phyloP scores from a whole-genome alignment of 2,329 filamentous ascomycete genomes.

The Nemania sp. region DNA sequence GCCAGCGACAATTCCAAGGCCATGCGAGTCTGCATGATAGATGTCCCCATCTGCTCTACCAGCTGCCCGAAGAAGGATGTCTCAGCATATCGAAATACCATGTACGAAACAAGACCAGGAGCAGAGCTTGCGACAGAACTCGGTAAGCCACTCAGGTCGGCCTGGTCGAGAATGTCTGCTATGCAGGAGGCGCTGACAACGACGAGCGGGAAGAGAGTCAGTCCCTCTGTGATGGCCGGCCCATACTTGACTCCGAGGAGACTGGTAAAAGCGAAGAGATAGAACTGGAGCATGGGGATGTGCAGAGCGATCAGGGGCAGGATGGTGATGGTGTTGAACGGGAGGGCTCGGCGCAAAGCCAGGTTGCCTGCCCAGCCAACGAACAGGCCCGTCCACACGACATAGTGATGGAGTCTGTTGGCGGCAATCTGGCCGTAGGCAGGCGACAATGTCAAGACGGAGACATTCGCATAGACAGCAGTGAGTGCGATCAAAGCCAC shows the following conservation, averaged over 20 bases:
- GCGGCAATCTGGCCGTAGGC: slow-evolving; percentile 86
- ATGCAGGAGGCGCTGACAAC: slow-evolving; percentile 66
- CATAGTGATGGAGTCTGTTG: slow-evolving; percentile 69
- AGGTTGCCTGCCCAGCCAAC: slow-evolving; percentile 72
- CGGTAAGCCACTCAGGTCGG: slow-evolving; percentile 59
- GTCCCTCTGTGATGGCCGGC: slow-evolving; percentile 71
- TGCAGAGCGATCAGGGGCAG: slow-evolving; percentile 76
- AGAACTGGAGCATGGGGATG: slow-evolving; percentile 72
- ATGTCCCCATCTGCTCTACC: slow-evolving; percentile 59
- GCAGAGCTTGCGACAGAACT: slow-evolving; percentile 63
- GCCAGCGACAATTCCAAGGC: slow-evolving; percentile 72
- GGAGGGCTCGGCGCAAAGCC: slow-evolving; percentile 53
- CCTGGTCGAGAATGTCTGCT: slow-evolving; percentile 65
- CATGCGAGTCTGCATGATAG: slow-evolving; percentile 68
- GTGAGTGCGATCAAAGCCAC: slow-evolving; percentile 56
- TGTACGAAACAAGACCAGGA: slow-evolving; percentile 68
- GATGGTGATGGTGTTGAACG: slow-evolving; percentile 53
- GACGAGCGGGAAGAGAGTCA: slow-evolving; percentile 73
- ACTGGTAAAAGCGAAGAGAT: slow-evolving; percentile 68
- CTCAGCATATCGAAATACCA: slow-evolving; percentile 61
- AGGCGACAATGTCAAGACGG: slow-evolving; percentile 77
- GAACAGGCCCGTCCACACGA: slow-evolving; percentile 68
- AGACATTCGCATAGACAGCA: slow-evolving; percentile 69
- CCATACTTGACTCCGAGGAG: slow-evolving; percentile 70
- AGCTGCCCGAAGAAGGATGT: slow-evolving; percentile 45